These are phyloP conservation scores for Lasiodiplodia sp. DNA, from an alignment of 2,329 filamentous ascomycete species.

Conservation along the genomic window DNA sequence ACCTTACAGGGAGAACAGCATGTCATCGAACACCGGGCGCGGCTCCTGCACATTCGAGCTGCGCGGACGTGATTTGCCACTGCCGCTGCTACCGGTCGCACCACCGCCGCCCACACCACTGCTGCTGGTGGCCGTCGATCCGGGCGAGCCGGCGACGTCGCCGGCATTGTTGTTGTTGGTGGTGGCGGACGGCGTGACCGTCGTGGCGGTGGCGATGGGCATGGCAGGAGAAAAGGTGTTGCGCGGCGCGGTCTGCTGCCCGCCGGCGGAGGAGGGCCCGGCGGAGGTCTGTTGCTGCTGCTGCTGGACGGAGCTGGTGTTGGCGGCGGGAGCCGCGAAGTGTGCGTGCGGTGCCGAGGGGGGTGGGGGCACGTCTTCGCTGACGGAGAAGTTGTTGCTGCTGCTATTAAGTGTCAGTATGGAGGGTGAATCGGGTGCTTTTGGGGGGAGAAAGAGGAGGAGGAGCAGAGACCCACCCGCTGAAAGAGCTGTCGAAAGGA, in stretches of 20 bases:
- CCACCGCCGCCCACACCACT: neutral
- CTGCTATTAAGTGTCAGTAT: constrained; percentile 8
- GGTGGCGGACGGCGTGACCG: neutral
- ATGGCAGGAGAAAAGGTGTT: neutral
- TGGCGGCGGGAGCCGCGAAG: neutral
- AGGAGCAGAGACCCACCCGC: constrained; percentile 2
- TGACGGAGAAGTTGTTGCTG: constrained; percentile 25
- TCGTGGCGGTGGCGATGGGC: neutral
- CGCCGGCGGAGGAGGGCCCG: neutral
- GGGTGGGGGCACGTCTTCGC: constrained; percentile 27
- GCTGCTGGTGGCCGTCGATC: neutral
- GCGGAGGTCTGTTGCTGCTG: neutral
- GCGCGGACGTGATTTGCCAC: constrained; percentile 17
- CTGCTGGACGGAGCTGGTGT: neutral
- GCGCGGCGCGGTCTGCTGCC: neutral
- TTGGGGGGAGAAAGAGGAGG: neutral
- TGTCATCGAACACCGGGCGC: constrained; percentile 27
- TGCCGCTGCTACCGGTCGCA: neutral
- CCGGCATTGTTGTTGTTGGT: neutral
- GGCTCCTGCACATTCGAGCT: constrained; percentile 20
- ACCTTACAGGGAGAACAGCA: constrained; percentile 29
- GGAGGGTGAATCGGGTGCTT: neutral
- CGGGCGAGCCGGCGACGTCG: constrained; percentile 13
- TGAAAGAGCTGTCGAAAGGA: constrained; percentile 26
- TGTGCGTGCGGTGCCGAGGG: neutral